Conservation (phyloP, 768 basidiomycete species). For the Lactifluus pinguis region DNA sequence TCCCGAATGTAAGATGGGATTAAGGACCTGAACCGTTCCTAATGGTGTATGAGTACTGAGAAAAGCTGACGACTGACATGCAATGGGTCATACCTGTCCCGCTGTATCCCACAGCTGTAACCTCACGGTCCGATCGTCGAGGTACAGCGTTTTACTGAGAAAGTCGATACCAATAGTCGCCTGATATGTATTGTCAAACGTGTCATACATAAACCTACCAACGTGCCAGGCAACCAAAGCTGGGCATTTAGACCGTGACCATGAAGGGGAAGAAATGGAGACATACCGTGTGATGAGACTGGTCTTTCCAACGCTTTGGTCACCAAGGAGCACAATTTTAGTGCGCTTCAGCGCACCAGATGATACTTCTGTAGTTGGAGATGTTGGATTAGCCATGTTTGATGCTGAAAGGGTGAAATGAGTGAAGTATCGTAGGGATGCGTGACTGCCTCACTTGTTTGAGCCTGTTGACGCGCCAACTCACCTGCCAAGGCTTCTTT, state of each 20-base stretch:
- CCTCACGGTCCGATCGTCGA: constrained; percentile 96
- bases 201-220: constrained; percentile 94
- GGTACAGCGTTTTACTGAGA: constrained; percentile 98
- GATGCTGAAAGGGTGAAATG: neutral
- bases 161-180: constrained; percentile 99
- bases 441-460: neutral
- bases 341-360: constrained; percentile 88
- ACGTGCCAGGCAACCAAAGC: neutral
- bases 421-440: too few relatives aligned
- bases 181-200: constrained; percentile 99
- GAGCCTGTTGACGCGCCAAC: neutral
- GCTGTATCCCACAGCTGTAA: constrained; percentile 99
- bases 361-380: constrained; percentile 77
- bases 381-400: constrained; percentile 43
- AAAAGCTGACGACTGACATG: neutral
- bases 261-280: constrained; percentile 7
- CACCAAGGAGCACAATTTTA: constrained; percentile 92
- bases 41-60: constrained; percentile 3
- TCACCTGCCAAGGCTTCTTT: neutral
- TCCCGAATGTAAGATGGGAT: constrained; percentile 99
- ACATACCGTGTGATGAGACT: constrained; percentile 89
- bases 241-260: neutral
- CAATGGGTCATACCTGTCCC: constrained; percentile 55
- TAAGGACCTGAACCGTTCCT: constrained; percentile 96
- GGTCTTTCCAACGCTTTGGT: constrained; percentile 98